Percentiles rank a stretch among this genome's conserved stretches.
Conservation (phyloP, 176 grass and related monocot genomes). For the bread wheat (Triticum aestivum) region IWGSC_CS_RefSeq_v2.1 NC_057810.1:527555587-527556086, state of each 20-base stretch:
- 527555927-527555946: not conserved
- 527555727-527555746: not conserved
- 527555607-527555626: not conserved
- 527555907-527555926: slow-evolving; percentile 54
- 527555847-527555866: slow-evolving; percentile 94
- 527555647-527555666: not conserved
- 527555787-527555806: not conserved
- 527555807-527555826: slow-evolving; percentile 62
- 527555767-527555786: not conserved
- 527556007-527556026: not conserved
- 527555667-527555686: too few relatives aligned
- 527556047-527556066: not conserved
- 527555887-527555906: slow-evolving; percentile 69
- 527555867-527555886: slow-evolving; percentile 92
- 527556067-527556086: slow-evolving; percentile 9
- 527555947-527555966: not conserved
- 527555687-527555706: too few relatives aligned
- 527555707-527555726: too few relatives aligned
- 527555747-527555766: not conserved
- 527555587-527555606: not conserved
- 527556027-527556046: not conserved
- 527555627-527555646: not conserved
- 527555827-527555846: slow-evolving; percentile 85
- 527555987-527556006: not conserved
- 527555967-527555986: not conserved